Evolutionary conservation across 2,329 filamentous ascomycete genomes (phyloP).

Genomic region (Graphilbum fragrans): DNA sequence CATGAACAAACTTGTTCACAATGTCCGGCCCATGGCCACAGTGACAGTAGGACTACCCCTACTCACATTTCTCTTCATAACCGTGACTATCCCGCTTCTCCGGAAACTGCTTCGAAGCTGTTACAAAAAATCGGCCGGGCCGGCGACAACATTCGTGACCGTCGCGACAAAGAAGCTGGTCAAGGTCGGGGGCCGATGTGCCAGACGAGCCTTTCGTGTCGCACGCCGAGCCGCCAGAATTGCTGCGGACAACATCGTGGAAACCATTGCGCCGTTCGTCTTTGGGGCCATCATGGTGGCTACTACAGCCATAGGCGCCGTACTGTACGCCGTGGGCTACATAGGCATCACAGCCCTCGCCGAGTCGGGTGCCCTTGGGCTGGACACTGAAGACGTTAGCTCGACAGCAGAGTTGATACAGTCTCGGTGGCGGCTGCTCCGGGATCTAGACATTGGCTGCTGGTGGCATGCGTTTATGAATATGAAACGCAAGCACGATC

Average conservation of each 20-base stretch:
- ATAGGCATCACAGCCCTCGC: slow-evolving; percentile 3
- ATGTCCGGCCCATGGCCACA: neutral
- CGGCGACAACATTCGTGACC: neutral
- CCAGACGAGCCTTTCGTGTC: no score
- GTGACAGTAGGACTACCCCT: neutral
- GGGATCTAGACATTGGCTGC: slow-evolving; percentile 8
- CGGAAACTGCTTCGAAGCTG: neutral
- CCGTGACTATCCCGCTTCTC: neutral
- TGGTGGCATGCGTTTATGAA: neutral
- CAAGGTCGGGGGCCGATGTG: no score
- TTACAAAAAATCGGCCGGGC: neutral
- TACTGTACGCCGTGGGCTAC: slow-evolving; percentile 8
- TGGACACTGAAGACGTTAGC: slow-evolving; percentile 5
- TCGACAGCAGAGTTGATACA: slow-evolving; percentile 2
- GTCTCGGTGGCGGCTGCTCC: slow-evolving; percentile 4
- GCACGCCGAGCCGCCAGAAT: neutral
- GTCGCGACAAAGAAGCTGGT: neutral
- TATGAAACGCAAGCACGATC: neutral
- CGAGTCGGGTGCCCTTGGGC: slow-evolving; percentile 7
- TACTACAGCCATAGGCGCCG: slow-evolving; percentile 4
- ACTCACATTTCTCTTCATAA: neutral
- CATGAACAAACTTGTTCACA: neutral
- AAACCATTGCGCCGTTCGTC: slow-evolving; percentile 5
- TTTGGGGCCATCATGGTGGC: slow-evolving; percentile 6
- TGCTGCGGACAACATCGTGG: neutral